Percentiles rank a stretch among this genome's conserved stretches.
Conservation (phyloP, 352 stramenopile species). For the Pythium sp. region DNA sequence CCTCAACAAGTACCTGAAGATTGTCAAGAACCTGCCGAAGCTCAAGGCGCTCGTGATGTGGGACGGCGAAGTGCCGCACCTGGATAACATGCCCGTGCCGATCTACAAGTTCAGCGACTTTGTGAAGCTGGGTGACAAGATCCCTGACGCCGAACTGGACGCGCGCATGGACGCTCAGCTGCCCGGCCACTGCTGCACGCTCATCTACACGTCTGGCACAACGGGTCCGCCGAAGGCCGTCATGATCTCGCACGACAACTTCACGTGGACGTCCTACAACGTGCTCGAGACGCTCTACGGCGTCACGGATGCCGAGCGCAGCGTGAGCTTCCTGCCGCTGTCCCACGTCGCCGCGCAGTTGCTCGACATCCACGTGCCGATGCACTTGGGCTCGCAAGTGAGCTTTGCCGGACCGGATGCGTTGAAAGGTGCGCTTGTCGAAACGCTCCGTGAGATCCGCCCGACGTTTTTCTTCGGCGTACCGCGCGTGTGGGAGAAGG, state of each 20-base stretch:
- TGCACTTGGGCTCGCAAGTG: conserved; percentile 57
- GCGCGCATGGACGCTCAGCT: conserved; percentile 42
- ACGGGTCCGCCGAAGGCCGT: conserved; percentile 65
- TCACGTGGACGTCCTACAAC: conserved; percentile 63
- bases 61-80: conserved; percentile 36
- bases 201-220: conserved; percentile 92
- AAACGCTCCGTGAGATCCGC: conserved; percentile 61
- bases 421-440: conserved; percentile 62
- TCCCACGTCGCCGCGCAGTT: conserved; percentile 81
- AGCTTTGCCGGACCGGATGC: conserved; percentile 77
- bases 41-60: conserved; percentile 81
- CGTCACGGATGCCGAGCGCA: conserved; percentile 52
- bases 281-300: conserved; percentile 49
- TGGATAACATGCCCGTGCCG: conserved; percentile 33
- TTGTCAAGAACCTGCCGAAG: conserved; percentile 56
- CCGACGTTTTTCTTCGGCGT: conserved; percentile 84
- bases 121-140: conserved; percentile 37
- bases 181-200: conserved; percentile 66
- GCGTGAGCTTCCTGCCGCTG: conserved; percentile 80
- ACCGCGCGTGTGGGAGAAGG: conserved; percentile 86
- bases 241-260: conserved; percentile 79
- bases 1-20: conserved; percentile 70
- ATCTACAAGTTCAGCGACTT: conserved; percentile 69
- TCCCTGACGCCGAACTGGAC: conserved; percentile 31
- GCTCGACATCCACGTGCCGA: conserved; percentile 74